Conservation (phyloP, 805 yeast species). For the Starmera dryadoides region DNA sequence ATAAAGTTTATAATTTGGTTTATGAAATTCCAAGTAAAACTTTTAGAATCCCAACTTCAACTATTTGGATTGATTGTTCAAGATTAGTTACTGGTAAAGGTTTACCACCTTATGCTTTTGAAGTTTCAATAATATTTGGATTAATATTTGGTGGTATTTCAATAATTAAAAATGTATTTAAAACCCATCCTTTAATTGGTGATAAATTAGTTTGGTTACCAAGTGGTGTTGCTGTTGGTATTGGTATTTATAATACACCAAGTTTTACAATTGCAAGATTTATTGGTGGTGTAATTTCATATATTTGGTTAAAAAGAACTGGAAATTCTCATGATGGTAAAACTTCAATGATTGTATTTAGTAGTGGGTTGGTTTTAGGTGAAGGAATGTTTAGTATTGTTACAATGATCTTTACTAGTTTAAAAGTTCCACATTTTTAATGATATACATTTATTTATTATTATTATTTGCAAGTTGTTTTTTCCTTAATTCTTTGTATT, state of each 20-base stretch:
- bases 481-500: slow-evolving; percentile 30
- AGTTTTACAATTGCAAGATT: slow-evolving; percentile 91
- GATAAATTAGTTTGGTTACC: slow-evolving; percentile 58
- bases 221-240: slow-evolving; percentile 94
- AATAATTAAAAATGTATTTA: slow-evolving; percentile 50
- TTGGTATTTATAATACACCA: slow-evolving; percentile 92
- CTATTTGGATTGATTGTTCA: slow-evolving; percentile 95
- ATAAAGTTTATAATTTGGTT: slow-evolving; percentile 70
- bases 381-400: slow-evolving; percentile 86
- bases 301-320: slow-evolving; percentile 43
- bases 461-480: slow-evolving; percentile 23
- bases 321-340: slow-evolving; percentile 37
- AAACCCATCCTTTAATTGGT: slow-evolving; percentile 27
- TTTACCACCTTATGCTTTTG: slow-evolving; percentile 70
- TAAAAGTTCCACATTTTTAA: slow-evolving; percentile 55
- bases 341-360: slow-evolving; percentile 76
- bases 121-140: slow-evolving; percentile 56
- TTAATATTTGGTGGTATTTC: slow-evolving; percentile 62
- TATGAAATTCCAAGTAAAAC: slow-evolving; percentile 79
- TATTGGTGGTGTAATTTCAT: slow-evolving; percentile 72
- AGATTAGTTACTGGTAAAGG: slow-evolving; percentile 88
- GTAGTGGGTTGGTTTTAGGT: slow-evolving; percentile 89
- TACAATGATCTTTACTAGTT: slow-evolving; percentile 69
- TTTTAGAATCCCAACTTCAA: slow-evolving; percentile 90
- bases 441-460: slow-evolving; percentile 1